Evolutionary conservation across 2,329 filamentous ascomycete genomes (phyloP), one percentile per base, ranked within the genome.

Genomic region (Aspergillus pseudoterreus): DNA sequence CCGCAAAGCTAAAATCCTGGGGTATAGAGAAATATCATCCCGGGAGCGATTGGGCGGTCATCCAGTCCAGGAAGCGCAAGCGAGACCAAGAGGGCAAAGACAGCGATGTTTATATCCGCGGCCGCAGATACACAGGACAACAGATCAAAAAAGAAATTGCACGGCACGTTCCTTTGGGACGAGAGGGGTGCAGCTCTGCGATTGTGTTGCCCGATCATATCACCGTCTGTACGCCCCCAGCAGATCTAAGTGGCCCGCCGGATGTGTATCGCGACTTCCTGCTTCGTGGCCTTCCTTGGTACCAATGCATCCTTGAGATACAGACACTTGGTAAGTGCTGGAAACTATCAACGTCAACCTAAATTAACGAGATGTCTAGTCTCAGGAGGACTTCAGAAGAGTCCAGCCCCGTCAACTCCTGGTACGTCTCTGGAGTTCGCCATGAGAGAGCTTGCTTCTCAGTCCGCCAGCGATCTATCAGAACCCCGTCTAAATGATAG

Each of bases 111-210:
- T 17, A 14, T 4, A 41, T 41, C 19, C 14, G 27, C 6, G 12
- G 10, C 2, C 47, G 47, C 15, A 49, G 35, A 12, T 24, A n/a
- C 5, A 36, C 27, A 2, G 1, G 5, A 15, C 4, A 14, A 36
- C n/a, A 43, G 19, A 11, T 36, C 15, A 30, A 49, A n/a, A 49
- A 49, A 22, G 47, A 49, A 15, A 49, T 49, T 17, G 47, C 47
- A 6, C 47, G 47, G 12, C 47, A 49, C 19, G 38, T 43, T 43
- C 39, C 24, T 19, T 42, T 22, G 36, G 35, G 14, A 15, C 32
- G 33, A 38, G 21, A 42, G 4, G 27, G 36, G 19, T 30, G 14
- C 35, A 22, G 10, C 4, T 12, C 46, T 9, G 46, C 24, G 4
- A 12, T 2, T 14, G 15, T 36, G 8, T 8, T 36, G 6, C 33